phyloP scores from a whole-genome alignment of 2,329 filamentous ascomycete genomes.

The Coniochaeta ligniaria region DNA sequence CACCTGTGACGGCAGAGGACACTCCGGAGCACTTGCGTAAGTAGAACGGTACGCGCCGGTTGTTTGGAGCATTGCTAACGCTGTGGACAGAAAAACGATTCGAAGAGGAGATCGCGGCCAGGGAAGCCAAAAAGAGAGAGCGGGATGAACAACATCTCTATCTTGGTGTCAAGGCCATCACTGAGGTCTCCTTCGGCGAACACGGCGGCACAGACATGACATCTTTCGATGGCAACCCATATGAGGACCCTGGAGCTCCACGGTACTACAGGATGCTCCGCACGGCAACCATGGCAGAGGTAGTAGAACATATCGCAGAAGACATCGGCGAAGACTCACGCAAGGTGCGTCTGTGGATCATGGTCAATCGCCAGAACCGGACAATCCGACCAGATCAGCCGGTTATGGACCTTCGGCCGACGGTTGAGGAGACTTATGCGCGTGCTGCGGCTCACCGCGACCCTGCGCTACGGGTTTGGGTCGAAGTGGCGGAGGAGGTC shows the following conservation, averaged over 20 bases:
- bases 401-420: slow-evolving; percentile 69
- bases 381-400: slow-evolving; percentile 87
- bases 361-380: slow-evolving; percentile 98
- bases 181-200: slow-evolving; percentile 70
- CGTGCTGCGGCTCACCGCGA: slow-evolving; percentile 54
- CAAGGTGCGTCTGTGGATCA: slow-evolving; percentile 80
- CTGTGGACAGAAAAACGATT: slow-evolving; percentile 55
- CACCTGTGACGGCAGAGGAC: slow-evolving; percentile 67
- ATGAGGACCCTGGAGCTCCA: slow-evolving; percentile 59
- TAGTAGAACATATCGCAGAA: slow-evolving; percentile 62
- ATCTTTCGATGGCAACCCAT: slow-evolving; percentile 52
- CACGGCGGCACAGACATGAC: slow-evolving; percentile 83
- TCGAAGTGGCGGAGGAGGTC: slow-evolving; percentile 66
- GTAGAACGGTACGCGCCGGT: slow-evolving; percentile 15
- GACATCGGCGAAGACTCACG: slow-evolving; percentile 63
- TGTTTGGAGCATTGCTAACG: slow-evolving; percentile 6
- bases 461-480: slow-evolving; percentile 75
- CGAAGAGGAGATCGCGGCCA: slow-evolving; percentile 70
- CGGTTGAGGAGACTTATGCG: slow-evolving; percentile 61
- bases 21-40: slow-evolving; percentile 75
- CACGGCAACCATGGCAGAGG: slow-evolving; percentile 68
- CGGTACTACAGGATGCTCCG: slow-evolving; percentile 67
- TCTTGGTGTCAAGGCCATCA: slow-evolving; percentile 75
- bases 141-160: slow-evolving; percentile 92
- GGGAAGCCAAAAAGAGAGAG: slow-evolving; percentile 76